phyloP scores from a whole-genome alignment of 192 early-diverging fungal species.

The Globomyces pollinis-pini region DNA sequence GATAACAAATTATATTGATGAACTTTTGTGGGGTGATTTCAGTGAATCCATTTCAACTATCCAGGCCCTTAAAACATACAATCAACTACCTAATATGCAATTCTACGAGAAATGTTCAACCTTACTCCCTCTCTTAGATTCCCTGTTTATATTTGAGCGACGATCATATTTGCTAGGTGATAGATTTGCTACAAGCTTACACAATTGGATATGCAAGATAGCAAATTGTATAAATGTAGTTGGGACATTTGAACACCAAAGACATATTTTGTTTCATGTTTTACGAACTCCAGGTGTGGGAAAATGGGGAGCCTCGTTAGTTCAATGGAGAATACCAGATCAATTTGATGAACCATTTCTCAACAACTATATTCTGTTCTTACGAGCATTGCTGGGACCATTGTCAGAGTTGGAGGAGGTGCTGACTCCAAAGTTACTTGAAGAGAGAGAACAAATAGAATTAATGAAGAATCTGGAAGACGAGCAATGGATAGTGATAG shows the following conservation, averaged over 20 bases:
- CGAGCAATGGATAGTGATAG: conserved; percentile 34
- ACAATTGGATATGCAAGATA: background rate
- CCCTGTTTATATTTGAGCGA: conserved; percentile 9
- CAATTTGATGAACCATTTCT: conserved; percentile 16
- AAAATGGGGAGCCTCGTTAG: conserved; percentile 22
- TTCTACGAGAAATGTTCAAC: too few relatives aligned
- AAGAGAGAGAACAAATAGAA: conserved; percentile 6
- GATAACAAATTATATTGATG: conserved; percentile 11
- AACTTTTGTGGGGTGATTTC: background rate
- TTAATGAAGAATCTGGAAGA: conserved; percentile 18
- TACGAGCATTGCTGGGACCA: conserved; percentile 30
- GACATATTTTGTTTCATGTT: conserved; percentile 22
- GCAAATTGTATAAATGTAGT: background rate
- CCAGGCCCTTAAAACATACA: background rate
- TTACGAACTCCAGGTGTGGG: conserved; percentile 24
- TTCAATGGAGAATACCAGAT: conserved; percentile 26
- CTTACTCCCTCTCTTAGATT: background rate
- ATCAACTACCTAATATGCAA: background rate
- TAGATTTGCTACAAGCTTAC: background rate
- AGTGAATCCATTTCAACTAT: background rate
- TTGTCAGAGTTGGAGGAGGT: conserved; percentile 29
- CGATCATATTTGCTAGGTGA: background rate
- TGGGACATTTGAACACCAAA: conserved; percentile 6
- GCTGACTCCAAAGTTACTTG: conserved; percentile 12
- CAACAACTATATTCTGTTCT: conserved; percentile 20